Evolutionary conservation across 2,329 filamentous ascomycete genomes (phyloP), one percentile per base, ranked within the genome.

Genomic region (Epichloe sibirici): DNA sequence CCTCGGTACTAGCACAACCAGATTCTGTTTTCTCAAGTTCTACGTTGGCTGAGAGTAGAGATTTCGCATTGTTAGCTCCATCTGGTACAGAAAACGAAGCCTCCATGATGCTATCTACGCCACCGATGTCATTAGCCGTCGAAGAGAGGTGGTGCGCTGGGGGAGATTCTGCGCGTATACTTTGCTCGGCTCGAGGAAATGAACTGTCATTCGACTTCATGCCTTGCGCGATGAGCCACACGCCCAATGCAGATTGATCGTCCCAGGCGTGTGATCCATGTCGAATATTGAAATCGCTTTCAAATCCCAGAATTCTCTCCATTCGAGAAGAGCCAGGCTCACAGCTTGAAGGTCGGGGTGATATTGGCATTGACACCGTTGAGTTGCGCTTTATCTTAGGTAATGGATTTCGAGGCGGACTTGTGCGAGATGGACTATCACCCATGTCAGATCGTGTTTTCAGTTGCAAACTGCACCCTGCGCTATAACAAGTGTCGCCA

Each of bases 141-240:
- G 37, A 48, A 28, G 40, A 17, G 45, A 37, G 13, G 45, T 31
- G 38, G 23, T 23, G 23, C 17, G n/a, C 25, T 25, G 38, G 21
- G 21, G 15, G 35, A 45, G 31, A 15, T 43, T 46, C 17, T 49
- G 44, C 11, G 49, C 48, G 1, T 56, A 15, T 54, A 11, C 48
- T 28, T 44, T 61, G 49, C 9, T 59, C 58, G 12, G 55, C 34
- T 5, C 46, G 55, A 38, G 58, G 5, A 0, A 52, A 52, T 5
- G 64, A 63, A 48, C 57, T 62, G 35, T 63, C 61, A 51, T 61
- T 56, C 3, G 63, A 62, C 43, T 59, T 58, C 21, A 68, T 54
- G 7, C 61, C 57, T 52, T 70, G 68, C 7, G 66, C 61, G 37
- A 65, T 65, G n/a, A 70, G 63, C 68, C 68, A 70, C 23, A 68